phyloP scores from a whole-genome alignment of 2,329 filamentous ascomycete species.

The Kalaharituber pfeilii region DNA sequence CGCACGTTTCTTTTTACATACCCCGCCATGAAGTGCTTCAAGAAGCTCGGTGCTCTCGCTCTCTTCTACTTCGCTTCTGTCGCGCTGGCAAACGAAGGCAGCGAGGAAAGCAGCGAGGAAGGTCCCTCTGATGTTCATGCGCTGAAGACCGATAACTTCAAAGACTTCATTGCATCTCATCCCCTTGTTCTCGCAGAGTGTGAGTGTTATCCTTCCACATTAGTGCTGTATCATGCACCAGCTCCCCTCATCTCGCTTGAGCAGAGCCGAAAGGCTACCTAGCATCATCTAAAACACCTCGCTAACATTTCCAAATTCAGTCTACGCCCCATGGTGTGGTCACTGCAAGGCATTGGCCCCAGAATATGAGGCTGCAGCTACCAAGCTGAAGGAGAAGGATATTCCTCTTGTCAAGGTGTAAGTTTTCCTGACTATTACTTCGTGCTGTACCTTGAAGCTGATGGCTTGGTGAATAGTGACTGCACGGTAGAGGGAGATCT shows the following conservation, averaged over 20 bases:
- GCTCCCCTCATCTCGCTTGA: conserved; percentile 1
- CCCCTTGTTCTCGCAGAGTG: conserved; percentile 88
- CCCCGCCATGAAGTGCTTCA: conserved; percentile 18
- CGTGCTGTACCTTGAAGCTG: conserved; percentile 1
- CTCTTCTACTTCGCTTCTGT: conserved; percentile 8
- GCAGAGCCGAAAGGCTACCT: background rate
- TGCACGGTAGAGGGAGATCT: conserved; percentile 89
- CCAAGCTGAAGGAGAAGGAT: conserved; percentile 69
- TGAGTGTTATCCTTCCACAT: conserved; percentile 35
- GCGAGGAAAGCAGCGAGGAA: conserved; percentile 39
- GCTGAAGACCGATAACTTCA: conserved; percentile 73
- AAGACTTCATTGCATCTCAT: conserved; percentile 68
- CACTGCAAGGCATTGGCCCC: conserved; percentile 72
- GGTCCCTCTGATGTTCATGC: conserved; percentile 63
- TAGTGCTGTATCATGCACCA: background rate
- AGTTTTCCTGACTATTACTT: conserved; percentile 8
- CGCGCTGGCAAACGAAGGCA: background rate
- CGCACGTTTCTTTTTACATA: conserved; percentile 2
- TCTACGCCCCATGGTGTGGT: conserved; percentile 82
- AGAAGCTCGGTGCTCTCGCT: conserved; percentile 15
- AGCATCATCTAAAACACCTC: too few species aligned
- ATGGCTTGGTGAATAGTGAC: conserved; percentile 33
- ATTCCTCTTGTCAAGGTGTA: conserved; percentile 63
- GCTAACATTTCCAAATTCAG: conserved; percentile 30
- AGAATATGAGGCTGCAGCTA: conserved; percentile 77